Percentiles rank a stretch among this genome's conserved stretches.
Conservation (phyloP, 2,329 filamentous ascomycete species). For the Xylaria sp. region DNA sequence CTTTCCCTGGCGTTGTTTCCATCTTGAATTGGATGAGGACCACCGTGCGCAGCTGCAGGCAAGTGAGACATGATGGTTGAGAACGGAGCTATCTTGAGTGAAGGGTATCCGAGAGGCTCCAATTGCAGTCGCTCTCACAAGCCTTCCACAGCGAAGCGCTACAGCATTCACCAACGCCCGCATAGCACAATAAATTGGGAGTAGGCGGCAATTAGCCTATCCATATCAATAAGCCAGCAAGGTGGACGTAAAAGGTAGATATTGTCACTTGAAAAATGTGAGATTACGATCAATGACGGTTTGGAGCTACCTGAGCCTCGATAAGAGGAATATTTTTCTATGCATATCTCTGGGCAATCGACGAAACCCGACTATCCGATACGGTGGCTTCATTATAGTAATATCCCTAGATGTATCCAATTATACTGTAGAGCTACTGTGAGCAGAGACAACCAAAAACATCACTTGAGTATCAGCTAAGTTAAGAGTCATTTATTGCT, state of each 20-base stretch:
- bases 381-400: no score
- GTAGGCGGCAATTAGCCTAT: constrained; percentile 38
- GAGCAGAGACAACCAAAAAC: neutral
- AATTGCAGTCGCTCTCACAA: constrained; percentile 36
- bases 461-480: neutral
- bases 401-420: no score
- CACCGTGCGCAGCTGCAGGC: constrained; percentile 37
- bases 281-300: constrained; percentile 4
- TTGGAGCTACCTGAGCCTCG: neutral
- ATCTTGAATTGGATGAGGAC: constrained; percentile 75
- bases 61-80: constrained; percentile 7
- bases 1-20: constrained; percentile 81
- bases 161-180: constrained; percentile 41
- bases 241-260: constrained; percentile 3
- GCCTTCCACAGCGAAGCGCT: constrained; percentile 46
- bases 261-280: constrained; percentile 7
- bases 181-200: constrained; percentile 41
- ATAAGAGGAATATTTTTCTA: constrained; percentile 21
- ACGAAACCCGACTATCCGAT: neutral
- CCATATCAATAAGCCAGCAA: constrained; percentile 34
- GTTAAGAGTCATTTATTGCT: neutral
- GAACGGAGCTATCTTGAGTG: neutral
- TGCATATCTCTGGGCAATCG: neutral
- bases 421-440: no score
- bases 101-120: constrained; percentile 26